These are phyloP conservation scores for Aspergillus ochraceus DNA, from an alignment of 2,329 filamentous ascomycete genomes.

Conservation along the genomic window DNA sequence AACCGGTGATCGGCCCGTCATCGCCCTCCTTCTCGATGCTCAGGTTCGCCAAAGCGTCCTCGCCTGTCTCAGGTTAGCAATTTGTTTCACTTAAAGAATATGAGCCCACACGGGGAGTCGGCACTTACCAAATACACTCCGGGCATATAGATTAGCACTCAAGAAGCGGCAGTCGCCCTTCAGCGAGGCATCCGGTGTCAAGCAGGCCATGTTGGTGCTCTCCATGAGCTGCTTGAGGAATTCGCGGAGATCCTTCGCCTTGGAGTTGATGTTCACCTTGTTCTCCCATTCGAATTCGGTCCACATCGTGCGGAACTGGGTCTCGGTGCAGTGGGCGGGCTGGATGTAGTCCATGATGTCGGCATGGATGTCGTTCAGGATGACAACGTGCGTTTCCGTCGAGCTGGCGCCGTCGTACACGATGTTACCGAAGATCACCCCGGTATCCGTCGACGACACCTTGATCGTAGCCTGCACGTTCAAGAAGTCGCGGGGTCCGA, in stretches of 20 bases:
- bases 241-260: conserved; percentile 84
- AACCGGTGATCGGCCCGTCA: conserved; percentile 91
- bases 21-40: conserved; percentile 98
- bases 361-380: conserved; percentile 95
- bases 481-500: conserved; percentile 93
- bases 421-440: conserved; percentile 98
- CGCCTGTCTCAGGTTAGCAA: conserved; percentile 61
- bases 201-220: conserved; percentile 96
- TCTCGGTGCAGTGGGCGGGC: conserved; percentile 93
- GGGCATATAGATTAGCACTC: conserved; percentile 93
- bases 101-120: too few species aligned
- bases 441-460: conserved; percentile 95
- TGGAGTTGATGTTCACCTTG: conserved; percentile 99
- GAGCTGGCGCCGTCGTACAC: conserved; percentile 93
- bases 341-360: conserved; percentile 99
- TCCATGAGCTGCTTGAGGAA: conserved; percentile 96
- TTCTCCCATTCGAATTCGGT: conserved; percentile 99
- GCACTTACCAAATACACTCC: conserved; percentile 91
- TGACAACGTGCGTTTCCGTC: conserved; percentile 93
- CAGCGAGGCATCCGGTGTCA: conserved; percentile 93
- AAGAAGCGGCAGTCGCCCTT: conserved; percentile 98
- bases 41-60: conserved; percentile 95
- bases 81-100: not conserved
- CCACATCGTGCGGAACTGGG: conserved; percentile 99
- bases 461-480: conserved; percentile 99